phyloP scores from a whole-genome alignment of 306 rosid species.

The Notholithocarpus densiflorus region DNA sequence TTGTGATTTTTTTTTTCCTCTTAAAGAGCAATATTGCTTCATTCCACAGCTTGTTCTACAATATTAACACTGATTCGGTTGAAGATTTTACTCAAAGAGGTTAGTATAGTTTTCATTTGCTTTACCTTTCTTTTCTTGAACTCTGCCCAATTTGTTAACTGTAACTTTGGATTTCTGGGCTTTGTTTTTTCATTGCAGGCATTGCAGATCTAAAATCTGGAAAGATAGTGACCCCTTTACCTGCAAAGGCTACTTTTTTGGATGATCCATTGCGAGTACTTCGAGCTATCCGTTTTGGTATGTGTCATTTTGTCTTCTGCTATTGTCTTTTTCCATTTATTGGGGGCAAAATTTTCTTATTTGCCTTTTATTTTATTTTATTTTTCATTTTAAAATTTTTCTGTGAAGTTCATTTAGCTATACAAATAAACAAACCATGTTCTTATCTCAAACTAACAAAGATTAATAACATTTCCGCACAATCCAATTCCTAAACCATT shows the following conservation, averaged over 20 bases:
- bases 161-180: constrained; percentile 4
- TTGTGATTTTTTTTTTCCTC: constrained; percentile 11
- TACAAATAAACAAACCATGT: not conserved
- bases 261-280: constrained; percentile 94
- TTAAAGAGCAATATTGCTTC: not conserved
- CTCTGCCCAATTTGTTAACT: not conserved
- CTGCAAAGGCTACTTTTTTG: constrained; percentile 79
- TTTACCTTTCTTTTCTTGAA: constrained; percentile 12
- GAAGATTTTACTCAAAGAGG: constrained; percentile 91
- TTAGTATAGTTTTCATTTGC: constrained; percentile 28
- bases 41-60: constrained; percentile 76
- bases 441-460: not conserved
- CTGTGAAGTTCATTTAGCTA: not conserved
- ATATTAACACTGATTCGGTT: constrained; percentile 68
- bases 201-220: constrained; percentile 73
- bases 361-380: not conserved
- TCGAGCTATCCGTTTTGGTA: constrained; percentile 95
- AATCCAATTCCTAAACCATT: not conserved
- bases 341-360: not conserved
- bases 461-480: not conserved
- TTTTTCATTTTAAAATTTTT: not conserved
- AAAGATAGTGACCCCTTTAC: constrained; percentile 87
- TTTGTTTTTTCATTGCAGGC: constrained; percentile 44
- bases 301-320: not conserved
- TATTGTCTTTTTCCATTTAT: not conserved